Conservation (phyloP, 345 rosid genomes). For the Hirschfeldia incana region DNA sequence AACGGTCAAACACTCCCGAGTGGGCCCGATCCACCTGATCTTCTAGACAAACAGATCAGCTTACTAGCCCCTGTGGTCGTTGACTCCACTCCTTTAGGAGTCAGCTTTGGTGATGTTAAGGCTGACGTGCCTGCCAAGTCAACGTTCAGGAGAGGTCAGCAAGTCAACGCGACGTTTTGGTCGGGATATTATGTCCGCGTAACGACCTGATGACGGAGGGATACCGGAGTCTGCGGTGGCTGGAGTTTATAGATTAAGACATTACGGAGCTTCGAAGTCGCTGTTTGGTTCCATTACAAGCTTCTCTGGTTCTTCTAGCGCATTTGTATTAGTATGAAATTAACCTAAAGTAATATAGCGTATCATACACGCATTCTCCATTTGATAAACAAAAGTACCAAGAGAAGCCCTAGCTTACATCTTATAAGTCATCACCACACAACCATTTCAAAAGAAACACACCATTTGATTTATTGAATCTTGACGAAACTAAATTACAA, state of each 20-base stretch:
- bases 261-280: conserved; percentile 83
- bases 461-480: too few relatives aligned
- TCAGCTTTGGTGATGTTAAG: conserved; percentile 70
- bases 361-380: not conserved
- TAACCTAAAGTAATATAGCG: not conserved
- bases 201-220: conserved; percentile 92
- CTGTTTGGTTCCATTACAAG: conserved; percentile 58
- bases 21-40: conserved; percentile 77
- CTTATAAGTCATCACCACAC: too few relatives aligned
- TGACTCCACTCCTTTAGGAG: conserved; percentile 64
- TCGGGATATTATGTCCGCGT: conserved; percentile 86
- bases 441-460: too few relatives aligned
- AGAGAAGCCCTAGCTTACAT: too few relatives aligned
- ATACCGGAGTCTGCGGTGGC: conserved; percentile 53
- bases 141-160: conserved; percentile 59
- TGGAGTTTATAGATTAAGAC: conserved; percentile 76
- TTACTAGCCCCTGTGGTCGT: conserved; percentile 70
- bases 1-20: conserved; percentile 44
- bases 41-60: conserved; percentile 68
- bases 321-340: conserved; percentile 61
- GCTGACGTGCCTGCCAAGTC: conserved; percentile 60
- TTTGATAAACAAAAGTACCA: not conserved
- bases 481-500: too few relatives aligned
- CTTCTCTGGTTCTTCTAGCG: conserved; percentile 79
- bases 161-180: conserved; percentile 72